Base-by-base conservation (phyloP, 2,329 filamentous ascomycete species). In the Claviceps sp. region DNA sequence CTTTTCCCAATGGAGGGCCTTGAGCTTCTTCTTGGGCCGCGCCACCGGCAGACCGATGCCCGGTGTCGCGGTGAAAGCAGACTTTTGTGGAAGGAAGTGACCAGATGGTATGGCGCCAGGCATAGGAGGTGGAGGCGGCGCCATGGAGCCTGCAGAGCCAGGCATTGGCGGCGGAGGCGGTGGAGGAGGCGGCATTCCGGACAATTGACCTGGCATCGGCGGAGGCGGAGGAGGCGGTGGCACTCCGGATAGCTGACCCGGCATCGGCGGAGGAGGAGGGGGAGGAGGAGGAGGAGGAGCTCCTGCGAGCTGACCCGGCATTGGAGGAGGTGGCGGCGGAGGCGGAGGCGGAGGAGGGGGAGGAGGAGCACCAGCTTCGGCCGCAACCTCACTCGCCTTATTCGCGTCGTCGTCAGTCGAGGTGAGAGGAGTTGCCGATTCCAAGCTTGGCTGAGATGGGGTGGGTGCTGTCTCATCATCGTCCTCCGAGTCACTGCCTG, bases 1-100 rank as follows among this genome's bases (percentile, higher is more conserved):
- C 74, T 97, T 97, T 71, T 98, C 93, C 91, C 93, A 97, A 72
- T 98, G 93, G 59, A 98, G 77, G 54, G 91, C 91, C 81, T 98
- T 98, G 68, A 98, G 88, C 76, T 97, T 98, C 82, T 95, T 97
- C 79, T 96, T 97, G 22, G 93, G 89, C 60, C 91, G 77, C 50
- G 89, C 87, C 55, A 89, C 86, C 38, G 88, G 84, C 61, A 95
- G 71, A 44, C 84, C 81, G 59, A 88, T 74, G 7, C 80, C 78
- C 22, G 69, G 62, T 11, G 81, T 70, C 14, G 76, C 63, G 20
- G 72, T 70, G 55, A 79, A 77, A 53, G 74, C 73, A 36, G 77
- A 74, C 58, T 80, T 74, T 57, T 84, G 79, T 47, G 82, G 77
- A 56, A 95, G 70, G 71, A 86, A 96, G 56, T 88, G 84, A 7